Conservation (phyloP, 495 filamentous ascomycete genomes). For the Annulohypoxylon bovei region DNA sequence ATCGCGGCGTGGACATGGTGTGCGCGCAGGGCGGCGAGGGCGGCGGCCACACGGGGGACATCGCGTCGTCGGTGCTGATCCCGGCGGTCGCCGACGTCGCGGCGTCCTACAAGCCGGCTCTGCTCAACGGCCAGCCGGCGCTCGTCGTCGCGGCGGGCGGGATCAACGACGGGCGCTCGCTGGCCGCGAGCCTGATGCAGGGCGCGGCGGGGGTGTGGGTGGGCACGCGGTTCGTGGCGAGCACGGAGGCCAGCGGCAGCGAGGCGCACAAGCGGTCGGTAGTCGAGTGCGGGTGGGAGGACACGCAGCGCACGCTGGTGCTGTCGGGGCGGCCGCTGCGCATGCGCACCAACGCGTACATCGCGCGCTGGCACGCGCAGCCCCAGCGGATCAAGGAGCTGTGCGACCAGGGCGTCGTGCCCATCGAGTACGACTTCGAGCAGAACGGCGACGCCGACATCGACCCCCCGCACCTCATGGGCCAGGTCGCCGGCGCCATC, state of each 20-base stretch:
- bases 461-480: conserved; percentile 89
- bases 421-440: conserved; percentile 81
- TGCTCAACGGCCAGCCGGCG: conserved; percentile 59
- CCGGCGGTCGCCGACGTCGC: conserved; percentile 82
- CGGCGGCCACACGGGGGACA: conserved; percentile 80
- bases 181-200: conserved; percentile 77
- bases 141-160: conserved; percentile 82
- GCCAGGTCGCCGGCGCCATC: conserved; percentile 86
- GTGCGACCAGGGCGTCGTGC: conserved; percentile 78
- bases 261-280: conserved; percentile 82
- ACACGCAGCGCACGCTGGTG: conserved; percentile 81
- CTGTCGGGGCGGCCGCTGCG: conserved; percentile 81
- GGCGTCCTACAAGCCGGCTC: conserved; percentile 63
- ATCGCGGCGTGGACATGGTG: conserved; percentile 83
- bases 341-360: conserved; percentile 82
- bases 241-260: conserved; percentile 78
- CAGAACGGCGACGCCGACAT: conserved; percentile 73
- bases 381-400: conserved; percentile 77
- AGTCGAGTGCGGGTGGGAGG: conserved; percentile 76
- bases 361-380: conserved; percentile 77
- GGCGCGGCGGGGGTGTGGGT: conserved; percentile 84
- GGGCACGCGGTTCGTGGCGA: conserved; percentile 86
- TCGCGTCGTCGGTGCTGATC: conserved; percentile 76
- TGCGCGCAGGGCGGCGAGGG: conserved; percentile 85
- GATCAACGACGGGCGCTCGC: conserved; percentile 73